Evolutionary conservation across 192 early-diverging fungal genomes (phyloP).

Genomic region (Coemansia sp.): DNA sequence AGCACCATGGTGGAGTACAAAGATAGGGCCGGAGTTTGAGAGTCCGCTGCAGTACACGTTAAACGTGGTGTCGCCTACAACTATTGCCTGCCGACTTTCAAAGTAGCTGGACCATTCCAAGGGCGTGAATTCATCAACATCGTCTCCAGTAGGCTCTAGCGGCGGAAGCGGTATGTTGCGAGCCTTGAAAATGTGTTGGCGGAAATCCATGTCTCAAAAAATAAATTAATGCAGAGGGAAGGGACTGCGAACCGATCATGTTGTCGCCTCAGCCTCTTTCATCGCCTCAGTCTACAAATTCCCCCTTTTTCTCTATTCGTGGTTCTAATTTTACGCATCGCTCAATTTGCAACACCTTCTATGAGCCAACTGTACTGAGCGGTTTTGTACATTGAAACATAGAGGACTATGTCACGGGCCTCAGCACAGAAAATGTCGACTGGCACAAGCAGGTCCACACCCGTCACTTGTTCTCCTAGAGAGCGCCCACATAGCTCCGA

Average conservation of each 20-base stretch:
- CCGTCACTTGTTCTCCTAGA: neutral
- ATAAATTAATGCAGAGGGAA: neutral
- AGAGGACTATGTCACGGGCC: neutral
- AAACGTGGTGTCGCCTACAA: slow-evolving; percentile 47
- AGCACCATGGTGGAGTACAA: slow-evolving; percentile 84
- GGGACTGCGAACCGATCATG: neutral
- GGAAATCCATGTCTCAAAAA: slow-evolving; percentile 25
- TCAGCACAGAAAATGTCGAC: slow-evolving; percentile 3
- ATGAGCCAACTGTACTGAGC: neutral
- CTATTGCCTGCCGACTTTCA: slow-evolving; percentile 46
- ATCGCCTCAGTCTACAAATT: neutral
- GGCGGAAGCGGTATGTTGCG: slow-evolving; percentile 36
- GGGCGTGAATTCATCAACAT: slow-evolving; percentile 25
- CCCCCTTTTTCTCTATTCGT: neutral
- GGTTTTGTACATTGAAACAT: neutral
- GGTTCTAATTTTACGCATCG: neutral
- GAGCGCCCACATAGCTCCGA: neutral
- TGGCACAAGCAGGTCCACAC: neutral
- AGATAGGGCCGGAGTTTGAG: slow-evolving; percentile 55
- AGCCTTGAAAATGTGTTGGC: slow-evolving; percentile 51
- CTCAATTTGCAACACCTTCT: neutral
- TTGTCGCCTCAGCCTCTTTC: neutral
- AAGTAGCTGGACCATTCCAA: slow-evolving; percentile 59
- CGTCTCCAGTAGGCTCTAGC: slow-evolving; percentile 5
- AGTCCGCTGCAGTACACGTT: slow-evolving; percentile 42